Percentiles rank a stretch among this genome's conserved stretches.
These are phyloP conservation scores for Tulasnella calospora DNA, from an alignment of 768 basidiomycete species.

Conservation along the genomic window DNA sequence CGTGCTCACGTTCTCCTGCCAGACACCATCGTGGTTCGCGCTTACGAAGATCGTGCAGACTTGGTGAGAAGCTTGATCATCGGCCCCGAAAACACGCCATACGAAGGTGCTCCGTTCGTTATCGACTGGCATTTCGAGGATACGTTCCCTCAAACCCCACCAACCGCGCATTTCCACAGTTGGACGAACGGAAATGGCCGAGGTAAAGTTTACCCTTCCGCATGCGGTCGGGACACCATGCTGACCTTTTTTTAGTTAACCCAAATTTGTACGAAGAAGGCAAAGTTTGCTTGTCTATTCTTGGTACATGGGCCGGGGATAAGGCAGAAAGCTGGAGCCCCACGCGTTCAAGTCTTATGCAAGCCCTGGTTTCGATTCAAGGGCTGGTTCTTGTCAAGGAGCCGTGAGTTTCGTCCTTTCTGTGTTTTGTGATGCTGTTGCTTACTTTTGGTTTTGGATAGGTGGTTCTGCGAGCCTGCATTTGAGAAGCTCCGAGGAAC, in stretches of 20 bases:
- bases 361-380: slow-evolving; percentile 91
- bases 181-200: slow-evolving; percentile 94
- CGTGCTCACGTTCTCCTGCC: slow-evolving; percentile 13
- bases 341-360: slow-evolving; percentile 76
- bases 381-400: slow-evolving; percentile 89
- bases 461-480: slow-evolving; percentile 89
- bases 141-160: slow-evolving; percentile 76
- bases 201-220: slow-evolving; percentile 45
- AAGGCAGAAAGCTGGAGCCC: slow-evolving; percentile 83
- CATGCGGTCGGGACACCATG: slow-evolving; percentile 9
- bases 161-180: slow-evolving; percentile 82
- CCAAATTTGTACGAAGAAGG: slow-evolving; percentile 88
- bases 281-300: slow-evolving; percentile 86
- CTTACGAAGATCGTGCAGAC: slow-evolving; percentile 86
- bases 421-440: not conserved
- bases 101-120: slow-evolving; percentile 88
- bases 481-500: slow-evolving; percentile 90
- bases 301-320: slow-evolving; percentile 91
- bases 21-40: slow-evolving; percentile 86
- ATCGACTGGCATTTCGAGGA: slow-evolving; percentile 90
- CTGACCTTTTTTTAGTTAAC: not conserved
- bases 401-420: slow-evolving; percentile 54
- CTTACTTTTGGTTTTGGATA: slow-evolving; percentile 33
- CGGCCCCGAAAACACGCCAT: slow-evolving; percentile 92
- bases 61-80: slow-evolving; percentile 83